Conservation (phyloP, 2,329 filamentous ascomycete genomes). For the Ceratocystis colombiana region DNA sequence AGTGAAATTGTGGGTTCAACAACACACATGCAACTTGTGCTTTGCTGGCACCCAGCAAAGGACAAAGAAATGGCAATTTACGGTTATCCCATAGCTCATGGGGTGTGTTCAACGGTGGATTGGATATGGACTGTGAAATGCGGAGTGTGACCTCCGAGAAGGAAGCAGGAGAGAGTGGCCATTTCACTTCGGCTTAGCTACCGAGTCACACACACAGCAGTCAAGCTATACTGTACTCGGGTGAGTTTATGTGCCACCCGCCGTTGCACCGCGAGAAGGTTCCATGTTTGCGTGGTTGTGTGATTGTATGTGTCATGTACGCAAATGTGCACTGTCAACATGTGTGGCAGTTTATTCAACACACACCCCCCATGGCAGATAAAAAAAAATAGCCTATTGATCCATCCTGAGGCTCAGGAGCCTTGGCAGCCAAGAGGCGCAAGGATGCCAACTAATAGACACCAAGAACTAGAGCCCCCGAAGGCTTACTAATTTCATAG, state of each 20-base stretch:
- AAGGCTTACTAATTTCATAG: not conserved
- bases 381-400: constrained; percentile 1
- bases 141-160: not conserved
- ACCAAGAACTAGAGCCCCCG: not conserved
- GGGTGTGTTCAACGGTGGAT: too few species aligned
- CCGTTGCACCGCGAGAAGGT: constrained; percentile 1
- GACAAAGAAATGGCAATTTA: not conserved
- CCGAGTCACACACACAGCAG: not conserved
- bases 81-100: not conserved
- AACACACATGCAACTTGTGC: not conserved
- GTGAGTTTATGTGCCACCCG: not conserved
- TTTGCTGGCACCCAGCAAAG: not conserved
- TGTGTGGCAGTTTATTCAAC: not conserved
- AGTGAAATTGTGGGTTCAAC: constrained; percentile 3
- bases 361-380: not conserved
- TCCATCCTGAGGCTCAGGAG: constrained; percentile 1
- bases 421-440: not conserved
- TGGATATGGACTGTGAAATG: not conserved
- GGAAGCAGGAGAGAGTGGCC: not conserved
- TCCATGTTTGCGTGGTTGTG: not conserved
- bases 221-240: not conserved
- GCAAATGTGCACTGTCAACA: constrained; percentile 3
- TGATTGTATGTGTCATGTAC: not conserved
- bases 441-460: not conserved
- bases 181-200: constrained; percentile 1